Percentiles rank a stretch among this genome's conserved stretches.
phyloP scores from a whole-genome alignment of 2,329 filamentous ascomycete species.

The Sporothrix mexicana region DNA sequence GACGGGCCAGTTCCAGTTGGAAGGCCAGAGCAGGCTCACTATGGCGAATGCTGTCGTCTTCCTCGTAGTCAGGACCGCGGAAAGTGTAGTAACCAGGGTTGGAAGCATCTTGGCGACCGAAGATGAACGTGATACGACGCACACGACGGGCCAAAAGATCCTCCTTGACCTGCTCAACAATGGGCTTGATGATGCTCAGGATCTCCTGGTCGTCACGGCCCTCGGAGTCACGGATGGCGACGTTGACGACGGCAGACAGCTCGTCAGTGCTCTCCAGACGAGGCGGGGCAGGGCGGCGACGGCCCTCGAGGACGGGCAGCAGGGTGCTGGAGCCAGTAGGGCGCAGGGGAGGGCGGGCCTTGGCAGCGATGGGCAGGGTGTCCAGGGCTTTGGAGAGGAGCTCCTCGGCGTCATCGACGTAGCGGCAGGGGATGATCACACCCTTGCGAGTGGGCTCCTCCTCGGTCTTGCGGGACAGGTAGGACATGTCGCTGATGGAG shows the following conservation, averaged over 20 bases:
- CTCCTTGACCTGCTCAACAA: constrained; percentile 81
- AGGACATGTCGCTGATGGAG: constrained; percentile 97
- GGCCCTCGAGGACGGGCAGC: constrained; percentile 74
- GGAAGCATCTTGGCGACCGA: constrained; percentile 88
- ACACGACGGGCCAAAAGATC: constrained; percentile 83
- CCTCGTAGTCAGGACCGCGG: constrained; percentile 85
- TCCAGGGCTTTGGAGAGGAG: constrained; percentile 83
- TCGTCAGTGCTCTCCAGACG: constrained; percentile 71
- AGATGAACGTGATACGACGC: constrained; percentile 93
- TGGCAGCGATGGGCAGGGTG: constrained; percentile 65
- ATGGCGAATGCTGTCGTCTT: constrained; percentile 96
- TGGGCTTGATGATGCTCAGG: constrained; percentile 72
- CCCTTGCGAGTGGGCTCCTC: constrained; percentile 85
- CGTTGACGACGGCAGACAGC: constrained; percentile 88
- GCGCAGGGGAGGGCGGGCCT: constrained; percentile 46
- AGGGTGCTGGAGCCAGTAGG: constrained; percentile 57
- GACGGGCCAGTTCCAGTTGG: constrained; percentile 93
- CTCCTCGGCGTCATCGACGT: constrained; percentile 93
- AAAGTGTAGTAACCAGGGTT: constrained; percentile 99
- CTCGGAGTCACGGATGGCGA: constrained; percentile 89
- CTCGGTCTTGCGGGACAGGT: constrained; percentile 74
- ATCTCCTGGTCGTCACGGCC: constrained; percentile 81
- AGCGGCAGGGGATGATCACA: constrained; percentile 91
- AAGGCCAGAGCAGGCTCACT: constrained; percentile 95
- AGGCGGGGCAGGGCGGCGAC: constrained; percentile 64